A percentile compares a stretch with the other conserved stretches of the same genome.
These are phyloP conservation scores for Beauveria bassiana DNA, from an alignment of 2,329 filamentous ascomycete species.

Conservation along the genomic window DNA sequence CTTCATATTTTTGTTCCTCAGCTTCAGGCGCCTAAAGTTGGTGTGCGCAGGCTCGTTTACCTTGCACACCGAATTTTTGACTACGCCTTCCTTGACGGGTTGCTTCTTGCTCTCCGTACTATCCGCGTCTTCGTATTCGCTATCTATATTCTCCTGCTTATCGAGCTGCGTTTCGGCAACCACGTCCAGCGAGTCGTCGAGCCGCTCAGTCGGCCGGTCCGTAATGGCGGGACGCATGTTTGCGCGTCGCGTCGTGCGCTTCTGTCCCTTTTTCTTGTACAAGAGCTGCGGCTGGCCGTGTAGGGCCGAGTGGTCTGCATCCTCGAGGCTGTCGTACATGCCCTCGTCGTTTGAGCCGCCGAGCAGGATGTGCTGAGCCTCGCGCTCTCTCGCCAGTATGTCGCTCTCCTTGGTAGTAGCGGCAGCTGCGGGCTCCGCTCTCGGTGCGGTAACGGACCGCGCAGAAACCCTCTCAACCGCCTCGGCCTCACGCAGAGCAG, in stretches of 20 bases:
- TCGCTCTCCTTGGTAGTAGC: conserved; percentile 22
- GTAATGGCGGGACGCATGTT: conserved; percentile 52
- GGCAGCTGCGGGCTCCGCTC: conserved; percentile 7
- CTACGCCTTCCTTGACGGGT: conserved; percentile 29
- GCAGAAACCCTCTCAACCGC: conserved; percentile 28
- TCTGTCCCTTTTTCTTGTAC: conserved; percentile 80
- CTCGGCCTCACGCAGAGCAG: conserved; percentile 66
- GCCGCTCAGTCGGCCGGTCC: conserved; percentile 36
- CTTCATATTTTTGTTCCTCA: conserved; percentile 52
- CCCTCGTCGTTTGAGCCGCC: conserved; percentile 59
- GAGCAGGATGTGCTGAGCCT: conserved; percentile 36
- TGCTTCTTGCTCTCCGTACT: conserved; percentile 20
- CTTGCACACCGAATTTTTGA: conserved; percentile 49
- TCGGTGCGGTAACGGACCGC: conserved; percentile 16
- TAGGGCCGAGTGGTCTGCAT: conserved; percentile 41
- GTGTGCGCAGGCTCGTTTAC: conserved; percentile 57
- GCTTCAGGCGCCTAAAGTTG: conserved; percentile 60
- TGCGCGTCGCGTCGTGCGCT: conserved; percentile 63
- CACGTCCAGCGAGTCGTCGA: conserved; percentile 24
- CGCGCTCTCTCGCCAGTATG: conserved; percentile 37
- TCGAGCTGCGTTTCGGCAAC: conserved; percentile 22
- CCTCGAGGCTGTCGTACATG: conserved; percentile 46
- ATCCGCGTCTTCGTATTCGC: conserved; percentile 2
- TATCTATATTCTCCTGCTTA: conserved; percentile 11
- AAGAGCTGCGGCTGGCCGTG: conserved; percentile 52